phyloP scores from a whole-genome alignment of 495 filamentous ascomycete species.

The Extremus antarcticus region DNA sequence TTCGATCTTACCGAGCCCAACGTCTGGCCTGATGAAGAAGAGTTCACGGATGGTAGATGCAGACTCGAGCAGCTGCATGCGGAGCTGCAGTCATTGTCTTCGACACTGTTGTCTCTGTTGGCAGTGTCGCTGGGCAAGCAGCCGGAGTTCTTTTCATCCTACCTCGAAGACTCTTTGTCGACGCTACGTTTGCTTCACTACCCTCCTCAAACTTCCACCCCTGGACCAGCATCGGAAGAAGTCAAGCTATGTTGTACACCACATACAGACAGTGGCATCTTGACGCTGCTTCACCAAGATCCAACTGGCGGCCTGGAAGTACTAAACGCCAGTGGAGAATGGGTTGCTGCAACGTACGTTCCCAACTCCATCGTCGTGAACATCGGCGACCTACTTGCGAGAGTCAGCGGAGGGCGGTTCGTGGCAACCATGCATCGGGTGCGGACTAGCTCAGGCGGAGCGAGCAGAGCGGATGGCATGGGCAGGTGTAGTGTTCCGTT shows the following conservation, averaged over 20 bases:
- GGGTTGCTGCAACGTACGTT: slow-evolving; percentile 38
- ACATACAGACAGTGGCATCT: slow-evolving; percentile 37
- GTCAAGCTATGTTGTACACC: slow-evolving; percentile 35
- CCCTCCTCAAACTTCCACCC: slow-evolving; percentile 20
- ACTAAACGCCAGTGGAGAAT: slow-evolving; percentile 30
- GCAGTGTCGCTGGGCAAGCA: slow-evolving; percentile 33
- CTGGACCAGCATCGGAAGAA: not conserved
- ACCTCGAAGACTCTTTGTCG: slow-evolving; percentile 32
- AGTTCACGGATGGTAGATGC: slow-evolving; percentile 13
- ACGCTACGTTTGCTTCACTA: slow-evolving; percentile 38
- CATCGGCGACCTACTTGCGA: slow-evolving; percentile 36
- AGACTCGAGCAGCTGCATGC: slow-evolving; percentile 32
- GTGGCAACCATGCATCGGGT: slow-evolving; percentile 42
- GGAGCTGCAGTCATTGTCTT: slow-evolving; percentile 35
- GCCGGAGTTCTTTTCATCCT: slow-evolving; percentile 31
- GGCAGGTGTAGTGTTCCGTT: slow-evolving; percentile 39
- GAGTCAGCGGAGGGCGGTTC: slow-evolving; percentile 38
- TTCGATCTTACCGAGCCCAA: slow-evolving; percentile 37
- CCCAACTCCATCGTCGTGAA: slow-evolving; percentile 39
- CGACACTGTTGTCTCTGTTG: slow-evolving; percentile 33
- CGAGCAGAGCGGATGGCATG: slow-evolving; percentile 11
- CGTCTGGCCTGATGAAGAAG: slow-evolving; percentile 29
- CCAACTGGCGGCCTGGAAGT: slow-evolving; percentile 35
- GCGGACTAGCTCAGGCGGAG: slow-evolving; percentile 8
- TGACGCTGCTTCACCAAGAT: slow-evolving; percentile 38